A percentile compares a stretch with the other conserved stretches of the same genome.
phyloP scores from a whole-genome alignment of 129 eudicot species.

The Calendula officinalis region DNA sequence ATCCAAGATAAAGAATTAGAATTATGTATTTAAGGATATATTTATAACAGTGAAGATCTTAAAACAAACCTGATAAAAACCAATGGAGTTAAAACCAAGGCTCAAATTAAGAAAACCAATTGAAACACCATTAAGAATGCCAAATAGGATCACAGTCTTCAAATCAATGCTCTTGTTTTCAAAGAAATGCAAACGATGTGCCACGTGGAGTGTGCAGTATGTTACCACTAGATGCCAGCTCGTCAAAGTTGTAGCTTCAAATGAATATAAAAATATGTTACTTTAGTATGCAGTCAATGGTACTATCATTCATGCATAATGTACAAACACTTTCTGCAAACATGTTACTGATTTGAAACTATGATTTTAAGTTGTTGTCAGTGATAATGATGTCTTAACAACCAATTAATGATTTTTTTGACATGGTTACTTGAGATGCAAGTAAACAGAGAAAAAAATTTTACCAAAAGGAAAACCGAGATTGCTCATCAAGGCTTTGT shows the following conservation, averaged over 20 bases:
- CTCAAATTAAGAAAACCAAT: conserved; percentile 92
- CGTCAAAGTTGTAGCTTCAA: conserved; percentile 90
- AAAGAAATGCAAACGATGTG: conserved; percentile 71
- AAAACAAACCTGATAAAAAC: conserved; percentile 76
- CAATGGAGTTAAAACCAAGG: conserved; percentile 94
- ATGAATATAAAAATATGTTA: not conserved
- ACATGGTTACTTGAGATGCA: conserved; percentile 23
- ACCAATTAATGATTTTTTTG: conserved; percentile 6
- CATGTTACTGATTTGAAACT: not conserved
- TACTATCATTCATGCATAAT: no score
- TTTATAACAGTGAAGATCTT: not conserved
- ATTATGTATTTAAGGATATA: not conserved
- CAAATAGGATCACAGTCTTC: conserved; percentile 82
- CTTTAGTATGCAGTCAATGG: conserved; percentile 2
- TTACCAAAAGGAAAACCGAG: conserved; percentile 96
- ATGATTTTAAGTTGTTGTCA: conserved; percentile 23
- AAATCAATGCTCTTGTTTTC: conserved; percentile 73
- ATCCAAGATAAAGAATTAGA: not conserved
- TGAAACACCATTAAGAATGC: conserved; percentile 84
- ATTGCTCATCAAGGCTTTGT: conserved; percentile 95
- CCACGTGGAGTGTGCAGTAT: conserved; percentile 85
- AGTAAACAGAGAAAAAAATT: not conserved
- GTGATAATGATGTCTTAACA: conserved; percentile 25
- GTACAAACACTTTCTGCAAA: no score
- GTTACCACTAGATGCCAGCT: conserved; percentile 99